These are phyloP conservation scores for Saitozyma sp. DNA, from an alignment of 768 basidiomycete species.

Conservation along the genomic window DNA sequence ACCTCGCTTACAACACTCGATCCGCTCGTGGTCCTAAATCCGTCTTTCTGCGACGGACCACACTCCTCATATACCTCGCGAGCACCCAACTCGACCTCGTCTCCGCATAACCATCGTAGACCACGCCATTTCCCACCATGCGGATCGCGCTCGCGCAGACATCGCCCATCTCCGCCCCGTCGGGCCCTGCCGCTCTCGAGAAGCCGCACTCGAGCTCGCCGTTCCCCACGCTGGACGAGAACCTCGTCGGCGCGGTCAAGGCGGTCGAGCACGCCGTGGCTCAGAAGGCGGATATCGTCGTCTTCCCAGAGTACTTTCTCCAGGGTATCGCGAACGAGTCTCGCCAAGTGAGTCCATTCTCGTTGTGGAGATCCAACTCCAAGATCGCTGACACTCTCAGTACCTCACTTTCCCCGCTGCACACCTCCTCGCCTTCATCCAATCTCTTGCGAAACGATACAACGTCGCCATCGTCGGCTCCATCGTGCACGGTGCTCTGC, in stretches of 20 bases:
- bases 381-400: slow-evolving; percentile 16
- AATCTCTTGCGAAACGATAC: slow-evolving; percentile 22
- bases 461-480: slow-evolving; percentile 37
- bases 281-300: slow-evolving; percentile 34
- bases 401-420: slow-evolving; percentile 37
- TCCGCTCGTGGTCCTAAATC: too few species aligned
- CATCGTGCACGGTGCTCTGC: slow-evolving; percentile 26
- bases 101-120: neutral
- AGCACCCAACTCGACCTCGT: neutral
- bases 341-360: slow-evolving; percentile 28
- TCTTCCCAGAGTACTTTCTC: slow-evolving; percentile 48
- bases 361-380: neutral
- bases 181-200: slow-evolving; percentile 18
- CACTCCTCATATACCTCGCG: too few species aligned
- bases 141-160: slow-evolving; percentile 40
- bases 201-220: slow-evolving; percentile 20
- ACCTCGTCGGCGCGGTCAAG: slow-evolving; percentile 15
- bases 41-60: too few species aligned
- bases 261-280: slow-evolving; percentile 16
- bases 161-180: slow-evolving; percentile 24
- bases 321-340: slow-evolving; percentile 38
- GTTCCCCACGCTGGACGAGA: slow-evolving; percentile 25
- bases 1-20: too few species aligned
- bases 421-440: slow-evolving; percentile 21
- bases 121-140: slow-evolving; percentile 6